phyloP scores from a whole-genome alignment of 768 basidiomycete genomes.

The Suillus americanus region DNA sequence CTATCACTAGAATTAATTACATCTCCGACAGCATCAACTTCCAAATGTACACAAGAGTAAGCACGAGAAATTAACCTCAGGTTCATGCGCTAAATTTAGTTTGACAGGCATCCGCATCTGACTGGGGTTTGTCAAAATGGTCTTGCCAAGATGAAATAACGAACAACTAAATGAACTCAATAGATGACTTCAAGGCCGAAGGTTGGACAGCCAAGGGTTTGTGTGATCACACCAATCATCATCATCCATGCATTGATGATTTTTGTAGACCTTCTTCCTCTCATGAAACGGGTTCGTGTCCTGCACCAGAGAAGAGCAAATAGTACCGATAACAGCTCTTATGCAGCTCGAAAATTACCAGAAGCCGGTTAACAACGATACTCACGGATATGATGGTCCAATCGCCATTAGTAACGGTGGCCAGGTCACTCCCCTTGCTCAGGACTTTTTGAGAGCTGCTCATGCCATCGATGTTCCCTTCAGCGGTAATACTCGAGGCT shows the following conservation, averaged over 20 bases:
- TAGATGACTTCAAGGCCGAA: constrained; percentile 71
- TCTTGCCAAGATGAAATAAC: background rate
- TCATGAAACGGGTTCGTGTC: constrained; percentile 62
- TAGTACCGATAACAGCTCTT: background rate
- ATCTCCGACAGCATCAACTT: constrained; percentile 61
- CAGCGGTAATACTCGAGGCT: constrained; percentile 46
- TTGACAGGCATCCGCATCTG: constrained; percentile 62
- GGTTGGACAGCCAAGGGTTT: constrained; percentile 67
- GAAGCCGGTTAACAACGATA: constrained; percentile 65
- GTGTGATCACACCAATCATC: constrained; percentile 8
- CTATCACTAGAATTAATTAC: constrained; percentile 1
- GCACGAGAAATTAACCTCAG: constrained; percentile 8
- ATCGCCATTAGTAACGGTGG: constrained; percentile 74
- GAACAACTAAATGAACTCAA: constrained; percentile 1
- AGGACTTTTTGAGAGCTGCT: constrained; percentile 66
- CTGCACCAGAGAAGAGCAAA: background rate
- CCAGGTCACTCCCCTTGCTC: constrained; percentile 58
- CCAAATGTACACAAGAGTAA: constrained; percentile 72
- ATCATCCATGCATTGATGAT: background rate
- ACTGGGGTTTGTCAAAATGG: constrained; percentile 51
- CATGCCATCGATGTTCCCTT: constrained; percentile 63
- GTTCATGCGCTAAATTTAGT: background rate
- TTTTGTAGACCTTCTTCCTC: constrained; percentile 57
- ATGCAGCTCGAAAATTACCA: constrained; percentile 73
- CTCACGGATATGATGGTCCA: constrained; percentile 72